A percentile compares a stretch with the other conserved stretches of the same genome.
These are phyloP conservation scores for Cubamyces sp. DNA, from an alignment of 768 basidiomycete species.

Conservation along the genomic window DNA sequence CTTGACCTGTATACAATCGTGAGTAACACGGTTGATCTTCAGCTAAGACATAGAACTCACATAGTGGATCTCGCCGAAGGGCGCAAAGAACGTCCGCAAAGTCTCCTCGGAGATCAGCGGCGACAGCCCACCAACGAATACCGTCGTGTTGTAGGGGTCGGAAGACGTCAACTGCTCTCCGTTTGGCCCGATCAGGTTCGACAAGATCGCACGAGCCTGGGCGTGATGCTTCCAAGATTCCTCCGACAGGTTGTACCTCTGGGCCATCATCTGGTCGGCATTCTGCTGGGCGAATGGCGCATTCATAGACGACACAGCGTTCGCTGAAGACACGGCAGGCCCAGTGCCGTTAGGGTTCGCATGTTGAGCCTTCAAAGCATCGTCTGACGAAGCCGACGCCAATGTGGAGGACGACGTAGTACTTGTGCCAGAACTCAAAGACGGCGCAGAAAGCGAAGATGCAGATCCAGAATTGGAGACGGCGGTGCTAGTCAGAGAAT, in stretches of 20 bases:
- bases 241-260: constrained; percentile 64
- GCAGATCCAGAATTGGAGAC: constrained; percentile 47
- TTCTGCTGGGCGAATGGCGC: constrained; percentile 49
- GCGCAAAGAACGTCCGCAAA: constrained; percentile 84
- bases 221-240: constrained; percentile 87
- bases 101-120: constrained; percentile 92
- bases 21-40: constrained; percentile 8
- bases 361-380: constrained; percentile 52
- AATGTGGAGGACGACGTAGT: constrained; percentile 56
- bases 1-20: constrained; percentile 65
- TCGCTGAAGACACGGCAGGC: constrained; percentile 3
- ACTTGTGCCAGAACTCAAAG: constrained; percentile 42
- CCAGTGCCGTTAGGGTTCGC: constrained; percentile 34
- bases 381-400: constrained; percentile 54
- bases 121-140: constrained; percentile 90
- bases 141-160: constrained; percentile 96
- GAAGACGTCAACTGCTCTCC: constrained; percentile 86
- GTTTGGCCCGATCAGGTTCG: constrained; percentile 83
- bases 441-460: constrained; percentile 40
- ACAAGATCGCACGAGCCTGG: constrained; percentile 80
- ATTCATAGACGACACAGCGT: constrained; percentile 37
- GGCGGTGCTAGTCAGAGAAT: constrained; percentile 29
- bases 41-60: constrained; percentile 46
- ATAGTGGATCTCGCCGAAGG: constrained; percentile 94
- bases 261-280: constrained; percentile 44